phyloP scores from a whole-genome alignment of 176 grass and related monocot genomes.

The Puya raimondii region DNA sequence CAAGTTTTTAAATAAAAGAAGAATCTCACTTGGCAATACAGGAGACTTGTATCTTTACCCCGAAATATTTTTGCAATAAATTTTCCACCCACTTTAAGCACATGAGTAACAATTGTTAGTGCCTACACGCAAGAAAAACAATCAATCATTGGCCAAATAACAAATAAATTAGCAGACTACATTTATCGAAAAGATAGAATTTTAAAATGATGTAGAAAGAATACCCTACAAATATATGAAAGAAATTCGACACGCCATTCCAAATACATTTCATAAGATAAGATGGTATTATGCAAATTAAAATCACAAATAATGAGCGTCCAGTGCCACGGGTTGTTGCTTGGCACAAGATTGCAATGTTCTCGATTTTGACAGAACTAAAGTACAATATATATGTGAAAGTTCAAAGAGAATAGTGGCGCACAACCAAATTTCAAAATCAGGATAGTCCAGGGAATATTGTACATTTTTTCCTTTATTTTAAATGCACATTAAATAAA shows the following conservation, averaged over 20 bases:
- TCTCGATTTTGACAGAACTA: too few relatives aligned
- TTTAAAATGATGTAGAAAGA: not conserved
- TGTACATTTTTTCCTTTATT: too few relatives aligned
- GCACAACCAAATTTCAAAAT: too few relatives aligned
- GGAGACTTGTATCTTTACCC: constrained; percentile 92
- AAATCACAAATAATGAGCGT: too few relatives aligned
- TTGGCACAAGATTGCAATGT: too few relatives aligned
- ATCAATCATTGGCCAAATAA: constrained; percentile 22
- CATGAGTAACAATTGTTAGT: constrained; percentile 82
- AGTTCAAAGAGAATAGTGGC: too few relatives aligned
- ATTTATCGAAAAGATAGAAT: constrained; percentile 15
- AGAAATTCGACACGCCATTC: too few relatives aligned
- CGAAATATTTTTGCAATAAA: constrained; percentile 94
- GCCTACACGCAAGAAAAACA: constrained; percentile 42
- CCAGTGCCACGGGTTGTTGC: too few relatives aligned
- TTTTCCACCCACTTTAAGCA: constrained; percentile 85
- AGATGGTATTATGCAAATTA: too few relatives aligned
- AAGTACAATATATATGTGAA: too few relatives aligned
- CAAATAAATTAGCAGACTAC: constrained; percentile 2
- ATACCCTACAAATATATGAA: not conserved
- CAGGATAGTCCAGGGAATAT: too few relatives aligned
- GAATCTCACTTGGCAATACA: constrained; percentile 68
- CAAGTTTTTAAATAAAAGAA: not conserved
- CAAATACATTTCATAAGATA: too few relatives aligned
- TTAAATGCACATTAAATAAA: not conserved